Percentiles rank a stretch among this genome's conserved stretches.
Evolutionary conservation across 2,329 filamentous ascomycete genomes (phyloP).

Genomic region (Ophiocordyceps camponoti-leonardi): DNA sequence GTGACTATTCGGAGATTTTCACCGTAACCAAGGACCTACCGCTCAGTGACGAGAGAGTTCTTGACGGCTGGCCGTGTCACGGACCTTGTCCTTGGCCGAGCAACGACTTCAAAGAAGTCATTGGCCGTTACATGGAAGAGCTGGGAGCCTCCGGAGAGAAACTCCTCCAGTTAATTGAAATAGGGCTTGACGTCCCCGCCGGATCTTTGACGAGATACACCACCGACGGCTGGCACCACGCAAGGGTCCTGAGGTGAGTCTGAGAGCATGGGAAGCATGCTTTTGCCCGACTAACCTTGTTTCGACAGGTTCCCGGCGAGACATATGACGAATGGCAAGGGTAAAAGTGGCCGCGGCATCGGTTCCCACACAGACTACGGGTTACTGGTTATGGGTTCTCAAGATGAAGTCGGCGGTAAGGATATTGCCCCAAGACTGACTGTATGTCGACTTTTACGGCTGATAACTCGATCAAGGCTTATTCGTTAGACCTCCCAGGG

Average conservation of each 20-base stretch:
- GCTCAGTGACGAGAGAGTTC: conserved; percentile 19
- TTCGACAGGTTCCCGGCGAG: conserved; percentile 13
- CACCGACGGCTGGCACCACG: conserved; percentile 32
- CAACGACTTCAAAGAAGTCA: conserved; percentile 18
- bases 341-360: conserved; percentile 29
- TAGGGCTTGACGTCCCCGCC: conserved; percentile 22
- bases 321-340: conserved; percentile 26
- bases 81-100: conserved; percentile 31
- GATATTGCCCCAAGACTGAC: background rate
- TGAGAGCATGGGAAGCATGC: background rate
- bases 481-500: conserved; percentile 25
- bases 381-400: conserved; percentile 29
- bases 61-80: conserved; percentile 28
- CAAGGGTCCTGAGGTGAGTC: conserved; percentile 25
- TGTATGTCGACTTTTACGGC: background rate
- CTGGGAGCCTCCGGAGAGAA: conserved; percentile 24
- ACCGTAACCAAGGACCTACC: conserved; percentile 31
- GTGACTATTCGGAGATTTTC: conserved; percentile 34
- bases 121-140: conserved; percentile 22
- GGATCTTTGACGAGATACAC: conserved; percentile 23
- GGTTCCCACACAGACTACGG: conserved; percentile 35
- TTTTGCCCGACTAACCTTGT: background rate
- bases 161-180: conserved; percentile 26
- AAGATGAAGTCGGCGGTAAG: conserved; percentile 30
- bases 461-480: conserved; percentile 15